A percentile compares a stretch with the other conserved stretches of the same genome.
These are phyloP conservation scores for Rhizophora mangle DNA, from an alignment of 345 rosid species.

Conservation along the genomic window DNA sequence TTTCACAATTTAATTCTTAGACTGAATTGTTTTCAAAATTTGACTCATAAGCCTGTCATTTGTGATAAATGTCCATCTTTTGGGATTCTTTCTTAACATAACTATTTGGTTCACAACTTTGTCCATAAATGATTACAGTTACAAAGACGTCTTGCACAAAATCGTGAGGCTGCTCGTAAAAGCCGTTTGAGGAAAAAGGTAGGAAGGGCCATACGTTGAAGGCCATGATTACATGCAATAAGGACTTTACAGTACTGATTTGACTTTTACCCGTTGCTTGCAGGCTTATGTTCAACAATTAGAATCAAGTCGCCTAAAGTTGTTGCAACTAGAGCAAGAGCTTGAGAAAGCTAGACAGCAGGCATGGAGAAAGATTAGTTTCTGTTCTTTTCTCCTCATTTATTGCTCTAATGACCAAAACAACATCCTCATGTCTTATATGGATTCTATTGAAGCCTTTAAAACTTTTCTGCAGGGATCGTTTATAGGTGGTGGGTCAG, in stretches of 20 bases:
- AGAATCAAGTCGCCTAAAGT: constrained; percentile 84
- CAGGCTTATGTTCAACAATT: constrained; percentile 97
- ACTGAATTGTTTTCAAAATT: neutral
- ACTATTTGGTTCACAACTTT: constrained; percentile 3
- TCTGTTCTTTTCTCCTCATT: neutral
- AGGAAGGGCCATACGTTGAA: constrained; percentile 10
- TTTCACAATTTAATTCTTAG: neutral
- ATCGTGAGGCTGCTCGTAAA: constrained; percentile 97
- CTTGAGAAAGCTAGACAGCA: constrained; percentile 75
- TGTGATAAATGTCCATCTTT: neutral
- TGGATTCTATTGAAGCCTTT: neutral
- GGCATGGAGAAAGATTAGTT: constrained; percentile 32
- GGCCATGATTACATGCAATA: neutral
- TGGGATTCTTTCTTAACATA: neutral
- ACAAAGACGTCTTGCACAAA: constrained; percentile 92
- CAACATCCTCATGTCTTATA: neutral
- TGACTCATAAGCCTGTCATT: neutral
- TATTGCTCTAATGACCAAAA: neutral
- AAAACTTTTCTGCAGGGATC: constrained; percentile 47
- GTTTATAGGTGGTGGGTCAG: constrained; percentile 50
- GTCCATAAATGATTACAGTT: constrained; percentile 37
- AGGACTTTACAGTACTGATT: constrained; percentile 5
- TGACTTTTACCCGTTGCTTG: constrained; percentile 19
- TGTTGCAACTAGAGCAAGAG: constrained; percentile 85
- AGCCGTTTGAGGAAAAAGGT: constrained; percentile 97